Conservation (phyloP, 148 eudicot species). For the Camellia japonica region DNA sequence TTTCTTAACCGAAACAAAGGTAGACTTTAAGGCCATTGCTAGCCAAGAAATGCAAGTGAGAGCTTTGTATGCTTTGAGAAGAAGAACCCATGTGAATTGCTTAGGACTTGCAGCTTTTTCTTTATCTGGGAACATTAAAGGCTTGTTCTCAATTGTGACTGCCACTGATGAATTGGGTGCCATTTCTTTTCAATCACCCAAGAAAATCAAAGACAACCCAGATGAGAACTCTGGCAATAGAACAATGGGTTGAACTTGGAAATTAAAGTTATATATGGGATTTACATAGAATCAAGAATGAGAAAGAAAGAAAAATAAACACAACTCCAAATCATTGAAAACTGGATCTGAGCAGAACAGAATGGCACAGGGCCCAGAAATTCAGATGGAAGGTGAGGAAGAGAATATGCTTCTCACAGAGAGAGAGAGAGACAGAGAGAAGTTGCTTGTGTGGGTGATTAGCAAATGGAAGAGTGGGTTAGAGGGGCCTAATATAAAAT, state of each 20-base stretch:
- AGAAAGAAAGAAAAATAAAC: not conserved
- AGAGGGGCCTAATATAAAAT: too few species aligned
- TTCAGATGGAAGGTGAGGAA: conserved; percentile 26
- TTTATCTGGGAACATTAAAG: conserved; percentile 34
- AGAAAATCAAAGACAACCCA: conserved; percentile 22
- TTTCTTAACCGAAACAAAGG: conserved; percentile 39
- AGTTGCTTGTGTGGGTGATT: conserved; percentile 11
- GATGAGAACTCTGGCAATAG: conserved; percentile 8
- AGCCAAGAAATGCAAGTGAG: conserved; percentile 44
- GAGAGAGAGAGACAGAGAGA: not conserved
- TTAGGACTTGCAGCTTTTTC: conserved; percentile 43
- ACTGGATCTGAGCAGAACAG: conserved; percentile 29
- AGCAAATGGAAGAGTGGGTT: conserved; percentile 14
- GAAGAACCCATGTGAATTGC: conserved; percentile 51
- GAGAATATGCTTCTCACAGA: not conserved
- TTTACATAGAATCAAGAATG: conserved; percentile 1
- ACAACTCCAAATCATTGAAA: not conserved
- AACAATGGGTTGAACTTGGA: conserved; percentile 13
- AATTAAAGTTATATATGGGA: not conserved
- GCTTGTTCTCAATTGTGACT: conserved; percentile 38
- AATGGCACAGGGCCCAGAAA: conserved; percentile 14
- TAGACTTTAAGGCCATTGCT: conserved; percentile 16
- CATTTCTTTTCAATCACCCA: conserved; percentile 29
- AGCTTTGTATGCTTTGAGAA: conserved; percentile 41
- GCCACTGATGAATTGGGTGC: conserved; percentile 48